Evolutionary conservation across 441 rosid genomes (phyloP).

Genomic region (Cnidoscolus chayamansa): DNA sequence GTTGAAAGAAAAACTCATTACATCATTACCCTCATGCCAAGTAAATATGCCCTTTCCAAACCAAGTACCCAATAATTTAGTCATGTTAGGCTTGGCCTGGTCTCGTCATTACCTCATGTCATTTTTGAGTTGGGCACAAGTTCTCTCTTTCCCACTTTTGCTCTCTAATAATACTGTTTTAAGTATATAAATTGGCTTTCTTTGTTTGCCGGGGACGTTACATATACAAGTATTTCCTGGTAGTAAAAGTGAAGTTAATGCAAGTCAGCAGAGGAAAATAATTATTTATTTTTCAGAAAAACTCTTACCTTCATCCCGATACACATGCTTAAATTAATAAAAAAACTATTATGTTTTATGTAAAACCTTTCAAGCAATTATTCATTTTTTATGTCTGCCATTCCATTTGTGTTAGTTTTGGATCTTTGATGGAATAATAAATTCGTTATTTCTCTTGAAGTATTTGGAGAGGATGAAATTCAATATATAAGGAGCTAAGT

Average conservation of each 20-base stretch:
- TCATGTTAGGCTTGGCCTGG: neutral
- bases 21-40: neutral
- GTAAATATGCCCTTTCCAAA: neutral
- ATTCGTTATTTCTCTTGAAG: no score
- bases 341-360: no score
- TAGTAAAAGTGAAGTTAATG: neutral
- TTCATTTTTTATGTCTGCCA: neutral
- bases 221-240: neutral
- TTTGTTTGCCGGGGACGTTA: constrained; percentile 1
- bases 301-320: no score
- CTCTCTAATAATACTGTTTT: neutral
- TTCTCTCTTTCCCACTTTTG: neutral
- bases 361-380: no score
- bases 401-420: neutral
- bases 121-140: neutral
- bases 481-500: no score
- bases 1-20: constrained; percentile 15
- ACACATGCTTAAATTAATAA: no score
- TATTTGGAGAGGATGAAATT: no score
- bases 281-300: neutral
- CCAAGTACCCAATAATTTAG: neutral
- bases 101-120: neutral
- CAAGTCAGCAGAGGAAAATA: neutral
- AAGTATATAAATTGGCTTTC: neutral
- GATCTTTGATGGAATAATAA: no score